Evolutionary conservation across 805 yeast species (phyloP), one percentile per base, ranked within the genome.

Genomic region (Candida gorgasii): DNA sequence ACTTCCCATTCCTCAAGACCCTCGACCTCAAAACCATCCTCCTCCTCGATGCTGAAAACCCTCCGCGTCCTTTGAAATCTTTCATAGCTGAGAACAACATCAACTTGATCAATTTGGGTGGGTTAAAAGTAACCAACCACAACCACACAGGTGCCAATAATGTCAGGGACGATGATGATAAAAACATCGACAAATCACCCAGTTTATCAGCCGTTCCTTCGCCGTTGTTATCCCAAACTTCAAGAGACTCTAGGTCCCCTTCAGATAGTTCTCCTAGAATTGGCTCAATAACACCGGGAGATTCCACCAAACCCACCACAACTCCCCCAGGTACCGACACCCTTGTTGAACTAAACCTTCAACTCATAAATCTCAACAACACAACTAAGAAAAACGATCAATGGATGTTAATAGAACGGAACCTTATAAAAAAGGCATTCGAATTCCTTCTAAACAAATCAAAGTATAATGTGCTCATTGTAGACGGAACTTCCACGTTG

Each of bases 21-120:
- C 69, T 92, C 20, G 70, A 75, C 19, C 69, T 92, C 40, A 78
- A 76, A 48, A 77, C 89, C 4, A 75, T 92, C 15, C 64, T 93
- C 1, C 76, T 86, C 50, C 65, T 92, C 32, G 95, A 89, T 56
- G 92, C 90, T 14, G 97, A 89, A 51, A 80, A 82, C 44, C 96
- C 97, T 2, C 80, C 92, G 6, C 71, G 89, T 42, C 72, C 80
- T 31, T 74, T 92, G 40, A 76, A 78, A 46, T 78, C 76, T 40
- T 89, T 84, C 56, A 76, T 89, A 27, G 79, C 73, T 42, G 69
- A 76, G 34, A 71, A 81, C 42, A 62, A 70, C 4, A 78, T 84
- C 23, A 77, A 75, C 39, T 63, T 85, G 44, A 68, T 63, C 48
- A 74, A 72, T 45, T 48, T 77, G 30, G 78, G 75, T 4, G 70